Evolutionary conservation across 768 basidiomycete genomes (phyloP).

Genomic region (Mycena olivaceomarginata): DNA sequence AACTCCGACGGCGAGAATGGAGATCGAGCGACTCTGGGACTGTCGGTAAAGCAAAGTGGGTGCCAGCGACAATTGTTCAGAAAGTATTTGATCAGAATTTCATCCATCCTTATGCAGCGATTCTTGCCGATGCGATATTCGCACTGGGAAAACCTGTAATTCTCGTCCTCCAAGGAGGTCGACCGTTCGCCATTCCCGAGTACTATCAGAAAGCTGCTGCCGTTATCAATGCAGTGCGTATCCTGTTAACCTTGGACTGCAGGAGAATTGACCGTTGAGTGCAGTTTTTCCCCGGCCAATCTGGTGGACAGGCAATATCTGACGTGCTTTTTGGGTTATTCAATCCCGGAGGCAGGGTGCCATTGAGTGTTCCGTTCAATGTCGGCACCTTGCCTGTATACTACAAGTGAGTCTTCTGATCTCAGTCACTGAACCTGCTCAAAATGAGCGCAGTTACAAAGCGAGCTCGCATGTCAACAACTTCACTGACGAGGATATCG

Average conservation of each 20-base stretch:
- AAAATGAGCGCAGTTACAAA: conserved; percentile 43
- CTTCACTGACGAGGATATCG: conserved; percentile 46
- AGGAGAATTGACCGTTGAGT: neutral
- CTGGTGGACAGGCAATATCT: conserved; percentile 51
- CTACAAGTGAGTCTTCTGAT: conserved; percentile 45
- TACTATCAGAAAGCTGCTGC: conserved; percentile 48
- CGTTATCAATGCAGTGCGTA: conserved; percentile 46
- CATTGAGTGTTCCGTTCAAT: conserved; percentile 49
- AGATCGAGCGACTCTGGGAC: conserved; percentile 48
- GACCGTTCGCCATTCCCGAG: conserved; percentile 50
- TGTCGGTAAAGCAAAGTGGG: conserved; percentile 49
- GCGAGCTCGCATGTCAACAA: conserved; percentile 45
- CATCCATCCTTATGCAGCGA: conserved; percentile 32
- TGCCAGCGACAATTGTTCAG: neutral
- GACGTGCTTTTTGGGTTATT: conserved; percentile 50
- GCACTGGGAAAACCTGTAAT: conserved; percentile 48
- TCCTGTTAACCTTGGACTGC: neutral
- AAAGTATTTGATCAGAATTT: neutral
- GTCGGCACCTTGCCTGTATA: conserved; percentile 48
- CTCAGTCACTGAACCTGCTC: neutral
- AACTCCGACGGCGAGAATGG: conserved; percentile 52
- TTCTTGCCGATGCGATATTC: conserved; percentile 49
- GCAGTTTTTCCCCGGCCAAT: conserved; percentile 52
- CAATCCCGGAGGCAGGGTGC: conserved; percentile 50
- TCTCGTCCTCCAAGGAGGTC: conserved; percentile 49